Evolutionary conservation across 306 rosid genomes (phyloP).

Genomic region (Quercus aquifolioides): DNA sequence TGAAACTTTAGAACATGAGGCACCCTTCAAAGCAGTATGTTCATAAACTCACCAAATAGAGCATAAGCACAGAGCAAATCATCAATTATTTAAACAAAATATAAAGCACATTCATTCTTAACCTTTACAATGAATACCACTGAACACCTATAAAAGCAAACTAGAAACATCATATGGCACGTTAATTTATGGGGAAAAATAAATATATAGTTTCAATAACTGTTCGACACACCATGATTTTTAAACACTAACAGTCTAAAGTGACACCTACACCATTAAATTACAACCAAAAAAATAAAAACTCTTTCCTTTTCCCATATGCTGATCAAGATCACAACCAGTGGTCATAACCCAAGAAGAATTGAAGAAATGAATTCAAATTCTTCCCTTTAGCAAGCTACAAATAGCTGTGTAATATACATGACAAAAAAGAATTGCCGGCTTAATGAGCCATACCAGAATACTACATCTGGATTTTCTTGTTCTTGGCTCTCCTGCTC

Average conservation of each 20-base stretch:
- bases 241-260: not conserved
- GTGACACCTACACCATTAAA: slow-evolving; percentile 20
- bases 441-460: slow-evolving; percentile 19
- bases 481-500: slow-evolving; percentile 23
- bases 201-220: not conserved
- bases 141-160: not conserved
- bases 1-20: too few species aligned
- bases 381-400: slow-evolving; percentile 23
- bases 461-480: slow-evolving; percentile 27
- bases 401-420: slow-evolving; percentile 29
- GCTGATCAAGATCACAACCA: slow-evolving; percentile 19
- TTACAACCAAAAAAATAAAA: slow-evolving; percentile 10
- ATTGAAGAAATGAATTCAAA: slow-evolving; percentile 23
- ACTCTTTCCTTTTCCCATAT: not conserved
- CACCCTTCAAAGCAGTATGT: too few species aligned
- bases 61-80: too few species aligned
- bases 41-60: too few species aligned
- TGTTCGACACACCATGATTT: not conserved
- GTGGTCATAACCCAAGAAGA: slow-evolving; percentile 29
- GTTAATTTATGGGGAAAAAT: not conserved
- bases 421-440: slow-evolving; percentile 25
- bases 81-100: not conserved
- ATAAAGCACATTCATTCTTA: not conserved
- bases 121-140: not conserved
- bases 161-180: not conserved